phyloP scores from a whole-genome alignment of 2,329 filamentous ascomycete species.

The Colletotrichum magnum region DNA sequence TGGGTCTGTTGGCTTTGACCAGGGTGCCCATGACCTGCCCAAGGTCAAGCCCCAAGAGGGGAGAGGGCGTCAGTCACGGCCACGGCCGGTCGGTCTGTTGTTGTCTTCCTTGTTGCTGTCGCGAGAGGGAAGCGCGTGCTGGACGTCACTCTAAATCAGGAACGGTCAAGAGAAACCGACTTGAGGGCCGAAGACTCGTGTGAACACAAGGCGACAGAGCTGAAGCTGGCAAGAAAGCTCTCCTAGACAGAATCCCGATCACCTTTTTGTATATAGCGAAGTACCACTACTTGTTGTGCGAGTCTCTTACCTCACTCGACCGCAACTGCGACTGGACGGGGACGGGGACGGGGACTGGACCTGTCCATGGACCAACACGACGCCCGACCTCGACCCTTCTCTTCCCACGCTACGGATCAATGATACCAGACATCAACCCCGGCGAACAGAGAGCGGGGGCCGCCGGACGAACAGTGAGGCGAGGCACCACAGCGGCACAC shows the following conservation, averaged over 20 bases:
- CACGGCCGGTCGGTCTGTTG: constrained; percentile 38
- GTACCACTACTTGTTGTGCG: constrained; percentile 24
- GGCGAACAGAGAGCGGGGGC: constrained; percentile 23
- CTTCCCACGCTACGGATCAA: constrained; percentile 29
- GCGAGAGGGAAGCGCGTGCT: too few relatives aligned
- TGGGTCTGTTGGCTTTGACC: constrained; percentile 36
- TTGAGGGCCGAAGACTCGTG: too few relatives aligned
- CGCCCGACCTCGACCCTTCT: constrained; percentile 28
- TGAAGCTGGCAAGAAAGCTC: too few relatives aligned
- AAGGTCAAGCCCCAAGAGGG: constrained; percentile 27
- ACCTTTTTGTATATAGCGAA: constrained; percentile 8
- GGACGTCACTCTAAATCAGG: too few relatives aligned
- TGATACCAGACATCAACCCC: constrained; percentile 29
- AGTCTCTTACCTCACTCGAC: constrained; percentile 30
- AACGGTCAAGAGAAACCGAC: background rate
- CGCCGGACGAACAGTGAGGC: constrained; percentile 21
- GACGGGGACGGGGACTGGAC: constrained; percentile 22
- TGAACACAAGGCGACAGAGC: too few relatives aligned
- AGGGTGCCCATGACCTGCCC: constrained; percentile 36
- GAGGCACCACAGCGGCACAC: constrained; percentile 8
- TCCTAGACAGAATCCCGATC: background rate
- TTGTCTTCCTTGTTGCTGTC: too few relatives aligned
- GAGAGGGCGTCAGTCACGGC: constrained; percentile 28
- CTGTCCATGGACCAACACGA: constrained; percentile 18
- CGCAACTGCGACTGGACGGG: constrained; percentile 36